Evolutionary conservation across 179 eudicot species (phyloP).

Genomic region (Beta macrorhiza): DNA sequence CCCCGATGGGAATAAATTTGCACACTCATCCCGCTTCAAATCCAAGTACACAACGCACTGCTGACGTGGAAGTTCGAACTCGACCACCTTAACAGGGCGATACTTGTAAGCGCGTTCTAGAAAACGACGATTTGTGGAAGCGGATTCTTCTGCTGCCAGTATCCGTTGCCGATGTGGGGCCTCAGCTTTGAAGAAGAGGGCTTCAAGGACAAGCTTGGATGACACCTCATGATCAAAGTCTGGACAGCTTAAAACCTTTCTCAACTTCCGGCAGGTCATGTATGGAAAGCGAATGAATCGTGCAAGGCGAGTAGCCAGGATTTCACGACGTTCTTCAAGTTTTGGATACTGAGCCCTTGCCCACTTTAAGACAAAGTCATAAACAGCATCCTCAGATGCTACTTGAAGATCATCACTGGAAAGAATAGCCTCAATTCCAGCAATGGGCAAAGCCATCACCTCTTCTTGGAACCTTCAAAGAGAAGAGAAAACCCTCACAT

Average conservation of each 20-base stretch:
- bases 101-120: slow-evolving; percentile 87
- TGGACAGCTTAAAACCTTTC: slow-evolving; percentile 69
- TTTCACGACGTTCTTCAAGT: slow-evolving; percentile 76
- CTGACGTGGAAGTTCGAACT: slow-evolving; percentile 78
- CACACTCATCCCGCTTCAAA: slow-evolving; percentile 75
- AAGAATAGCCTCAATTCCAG: slow-evolving; percentile 83
- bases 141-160: slow-evolving; percentile 60
- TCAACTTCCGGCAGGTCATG: slow-evolving; percentile 84
- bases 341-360: slow-evolving; percentile 62
- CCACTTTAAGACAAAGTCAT: slow-evolving; percentile 86
- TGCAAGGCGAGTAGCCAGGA: slow-evolving; percentile 67
- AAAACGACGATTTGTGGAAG: slow-evolving; percentile 52
- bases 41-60: slow-evolving; percentile 90
- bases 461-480: slow-evolving; percentile 75
- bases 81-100: slow-evolving; percentile 83
- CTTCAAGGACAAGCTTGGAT: slow-evolving; percentile 76
- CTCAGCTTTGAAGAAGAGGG: slow-evolving; percentile 89
- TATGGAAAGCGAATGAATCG: slow-evolving; percentile 79
- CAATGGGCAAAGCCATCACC: slow-evolving; percentile 73
- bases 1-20: slow-evolving; percentile 65
- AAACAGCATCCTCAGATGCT: slow-evolving; percentile 94
- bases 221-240: slow-evolving; percentile 82
- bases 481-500: slow-evolving; percentile 10
- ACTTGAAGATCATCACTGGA: slow-evolving; percentile 86
- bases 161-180: slow-evolving; percentile 79